Conservation (phyloP, 768 basidiomycete species). For the Psilocybe subaeruginosa region DNA sequence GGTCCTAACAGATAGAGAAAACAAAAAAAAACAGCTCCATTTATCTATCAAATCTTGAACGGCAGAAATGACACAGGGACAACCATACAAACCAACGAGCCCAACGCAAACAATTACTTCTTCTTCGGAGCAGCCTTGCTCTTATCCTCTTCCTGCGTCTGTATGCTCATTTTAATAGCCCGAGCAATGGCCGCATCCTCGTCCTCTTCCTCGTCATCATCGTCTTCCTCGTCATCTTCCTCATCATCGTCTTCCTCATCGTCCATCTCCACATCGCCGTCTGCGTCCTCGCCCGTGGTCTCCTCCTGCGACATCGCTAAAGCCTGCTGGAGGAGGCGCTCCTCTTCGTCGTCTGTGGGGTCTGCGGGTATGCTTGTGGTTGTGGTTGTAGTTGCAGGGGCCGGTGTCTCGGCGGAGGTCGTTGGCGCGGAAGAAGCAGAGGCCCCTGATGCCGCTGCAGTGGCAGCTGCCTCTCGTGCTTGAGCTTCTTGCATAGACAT, state of each 20-base stretch:
- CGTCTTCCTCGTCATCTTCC: constrained; percentile 66
- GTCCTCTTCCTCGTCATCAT: constrained; percentile 55
- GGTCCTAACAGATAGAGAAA: no score
- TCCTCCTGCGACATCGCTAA: constrained; percentile 74
- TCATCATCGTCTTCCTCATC: constrained; percentile 65
- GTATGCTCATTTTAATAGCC: constrained; percentile 95
- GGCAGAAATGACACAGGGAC: background rate
- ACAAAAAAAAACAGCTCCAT: no score
- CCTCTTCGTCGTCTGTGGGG: constrained; percentile 73
- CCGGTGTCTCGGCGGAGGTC: constrained; percentile 26
- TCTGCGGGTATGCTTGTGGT: constrained; percentile 38
- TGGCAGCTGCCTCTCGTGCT: constrained; percentile 67
- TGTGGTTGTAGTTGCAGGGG: constrained; percentile 27
- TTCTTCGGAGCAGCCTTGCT: constrained; percentile 41
- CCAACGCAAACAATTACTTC: constrained; percentile 19
- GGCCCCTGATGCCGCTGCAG: constrained; percentile 41
- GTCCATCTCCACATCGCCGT: constrained; percentile 73
- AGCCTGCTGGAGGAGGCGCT: constrained; percentile 74
- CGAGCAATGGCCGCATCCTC: constrained; percentile 90
- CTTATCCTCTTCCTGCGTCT: constrained; percentile 56
- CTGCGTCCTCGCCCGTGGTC: constrained; percentile 81
- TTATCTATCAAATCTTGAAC: no score
- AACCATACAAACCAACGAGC: background rate
- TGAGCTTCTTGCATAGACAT: constrained; percentile 97
- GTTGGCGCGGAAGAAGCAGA: constrained; percentile 31